Percentiles rank a stretch among this genome's conserved stretches.
phyloP scores from a whole-genome alignment of 2,329 filamentous ascomycete genomes.

The Colletotrichum gigasporum region DNA sequence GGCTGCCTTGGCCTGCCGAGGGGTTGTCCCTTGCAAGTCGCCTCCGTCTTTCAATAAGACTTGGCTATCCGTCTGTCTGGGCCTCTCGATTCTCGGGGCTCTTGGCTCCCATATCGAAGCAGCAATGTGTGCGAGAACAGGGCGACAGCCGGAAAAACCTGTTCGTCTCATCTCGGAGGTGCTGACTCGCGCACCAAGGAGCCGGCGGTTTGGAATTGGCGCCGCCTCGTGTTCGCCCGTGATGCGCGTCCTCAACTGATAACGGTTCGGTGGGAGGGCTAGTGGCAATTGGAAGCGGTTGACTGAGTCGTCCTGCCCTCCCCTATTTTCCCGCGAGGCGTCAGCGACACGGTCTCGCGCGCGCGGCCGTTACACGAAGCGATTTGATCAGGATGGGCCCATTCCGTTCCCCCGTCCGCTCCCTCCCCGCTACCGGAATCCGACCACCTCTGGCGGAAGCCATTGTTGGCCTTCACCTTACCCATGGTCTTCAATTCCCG shows the following conservation, averaged over 20 bases:
- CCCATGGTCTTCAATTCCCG: neutral
- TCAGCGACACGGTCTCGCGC: neutral
- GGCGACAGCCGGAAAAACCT: neutral
- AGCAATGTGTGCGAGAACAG: no score
- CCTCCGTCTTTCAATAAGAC: neutral
- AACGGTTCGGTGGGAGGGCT: constrained; percentile 1
- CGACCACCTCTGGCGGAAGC: no score
- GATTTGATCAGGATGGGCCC: constrained; percentile 15
- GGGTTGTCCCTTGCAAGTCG: constrained; percentile 11
- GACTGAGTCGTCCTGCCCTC: neutral
- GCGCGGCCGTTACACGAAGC: constrained; percentile 9
- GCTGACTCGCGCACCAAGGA: constrained; percentile 20
- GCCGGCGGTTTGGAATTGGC: neutral
- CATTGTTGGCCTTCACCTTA: no score
- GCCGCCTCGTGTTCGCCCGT: neutral
- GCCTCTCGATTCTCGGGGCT: neutral
- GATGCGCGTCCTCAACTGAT: neutral
- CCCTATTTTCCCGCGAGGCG: neutral
- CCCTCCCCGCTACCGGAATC: neutral
- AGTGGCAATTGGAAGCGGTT: constrained; percentile 15
- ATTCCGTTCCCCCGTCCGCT: neutral
- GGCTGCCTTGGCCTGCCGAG: no score
- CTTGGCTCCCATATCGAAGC: neutral
- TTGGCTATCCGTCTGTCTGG: no score
- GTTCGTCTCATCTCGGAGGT: constrained; percentile 17